Evolutionary conservation across 1,284 basidiomycete species (phyloP).

Genomic region (Cryptococcus amylolentus): DNA sequence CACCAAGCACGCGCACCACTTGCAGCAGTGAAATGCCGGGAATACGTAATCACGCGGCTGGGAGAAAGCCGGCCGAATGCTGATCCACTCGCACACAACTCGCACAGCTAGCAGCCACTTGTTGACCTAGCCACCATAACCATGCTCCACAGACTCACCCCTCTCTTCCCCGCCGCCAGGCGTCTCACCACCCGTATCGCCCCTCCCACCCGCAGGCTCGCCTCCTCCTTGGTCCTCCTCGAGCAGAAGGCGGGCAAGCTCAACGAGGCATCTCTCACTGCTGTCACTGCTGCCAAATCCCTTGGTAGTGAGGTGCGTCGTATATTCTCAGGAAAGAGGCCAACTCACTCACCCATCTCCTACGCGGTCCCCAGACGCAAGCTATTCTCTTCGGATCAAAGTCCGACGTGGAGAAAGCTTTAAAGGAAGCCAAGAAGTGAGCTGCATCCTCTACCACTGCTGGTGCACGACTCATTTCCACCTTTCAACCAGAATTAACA

Average conservation of each 20-base stretch:
- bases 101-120: background rate
- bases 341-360: background rate
- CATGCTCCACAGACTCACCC: background rate
- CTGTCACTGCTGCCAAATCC: conserved; percentile 80
- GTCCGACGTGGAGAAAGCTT: conserved; percentile 64
- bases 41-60: background rate
- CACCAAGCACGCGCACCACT: no score
- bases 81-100: background rate
- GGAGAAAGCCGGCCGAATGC: background rate
- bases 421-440: conserved; percentile 77
- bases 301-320: conserved; percentile 59
- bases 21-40: background rate
- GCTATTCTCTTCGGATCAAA: conserved; percentile 79
- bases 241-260: conserved; percentile 82
- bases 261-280: conserved; percentile 80
- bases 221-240: conserved; percentile 70
- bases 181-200: conserved; percentile 5
- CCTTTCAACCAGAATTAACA: conserved; percentile 44
- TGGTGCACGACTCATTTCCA: background rate
- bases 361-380: conserved; percentile 58
- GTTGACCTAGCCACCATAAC: no score
- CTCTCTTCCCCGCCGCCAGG: conserved; percentile 11
- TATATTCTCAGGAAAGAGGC: background rate
- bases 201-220: conserved; percentile 32
- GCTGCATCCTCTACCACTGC: background rate